Evolutionary conservation across 805 yeast species (phyloP).

Genomic region (Blastobotrys americana): DNA sequence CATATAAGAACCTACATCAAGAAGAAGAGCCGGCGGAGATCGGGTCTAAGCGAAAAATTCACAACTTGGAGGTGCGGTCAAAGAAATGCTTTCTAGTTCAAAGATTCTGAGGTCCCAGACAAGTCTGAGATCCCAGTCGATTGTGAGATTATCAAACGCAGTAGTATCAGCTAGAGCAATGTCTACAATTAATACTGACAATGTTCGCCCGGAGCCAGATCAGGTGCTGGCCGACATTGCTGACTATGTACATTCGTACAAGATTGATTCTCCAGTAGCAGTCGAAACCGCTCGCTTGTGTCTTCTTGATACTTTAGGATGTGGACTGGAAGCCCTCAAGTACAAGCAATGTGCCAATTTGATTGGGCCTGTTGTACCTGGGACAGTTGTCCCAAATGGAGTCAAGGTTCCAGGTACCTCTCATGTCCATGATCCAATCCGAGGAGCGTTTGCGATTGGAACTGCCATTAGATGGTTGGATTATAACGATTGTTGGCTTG

Average conservation of each 20-base stretch:
- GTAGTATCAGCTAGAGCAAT: conserved; percentile 12
- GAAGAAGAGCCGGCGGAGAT: no score
- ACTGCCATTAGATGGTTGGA: conserved; percentile 55
- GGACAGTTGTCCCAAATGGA: conserved; percentile 48
- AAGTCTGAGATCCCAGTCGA: no score
- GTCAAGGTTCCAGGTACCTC: conserved; percentile 48
- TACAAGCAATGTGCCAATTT: conserved; percentile 43
- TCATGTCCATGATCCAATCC: conserved; percentile 46
- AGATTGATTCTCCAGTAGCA: conserved; percentile 42
- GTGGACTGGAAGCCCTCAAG: conserved; percentile 53
- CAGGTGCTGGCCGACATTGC: conserved; percentile 44
- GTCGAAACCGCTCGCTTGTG: conserved; percentile 49
- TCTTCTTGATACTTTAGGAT: conserved; percentile 50
- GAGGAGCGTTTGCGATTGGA: conserved; percentile 53
- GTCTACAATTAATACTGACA: conserved; percentile 31
- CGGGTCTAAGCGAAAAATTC: no score
- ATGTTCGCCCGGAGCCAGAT: conserved; percentile 47
- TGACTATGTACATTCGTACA: conserved; percentile 41
- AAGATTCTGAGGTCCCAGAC: no score
- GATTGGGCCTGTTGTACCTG: conserved; percentile 53
- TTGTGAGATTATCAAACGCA: no score
- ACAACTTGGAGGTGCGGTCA: no score
- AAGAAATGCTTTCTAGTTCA: no score
- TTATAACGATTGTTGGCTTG: conserved; percentile 58
- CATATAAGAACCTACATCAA: no score